Evolutionary conservation across 2,329 filamentous ascomycete species (phyloP), one percentile per base, ranked within the genome.

Genomic region (Cladorrhinum sp.): DNA sequence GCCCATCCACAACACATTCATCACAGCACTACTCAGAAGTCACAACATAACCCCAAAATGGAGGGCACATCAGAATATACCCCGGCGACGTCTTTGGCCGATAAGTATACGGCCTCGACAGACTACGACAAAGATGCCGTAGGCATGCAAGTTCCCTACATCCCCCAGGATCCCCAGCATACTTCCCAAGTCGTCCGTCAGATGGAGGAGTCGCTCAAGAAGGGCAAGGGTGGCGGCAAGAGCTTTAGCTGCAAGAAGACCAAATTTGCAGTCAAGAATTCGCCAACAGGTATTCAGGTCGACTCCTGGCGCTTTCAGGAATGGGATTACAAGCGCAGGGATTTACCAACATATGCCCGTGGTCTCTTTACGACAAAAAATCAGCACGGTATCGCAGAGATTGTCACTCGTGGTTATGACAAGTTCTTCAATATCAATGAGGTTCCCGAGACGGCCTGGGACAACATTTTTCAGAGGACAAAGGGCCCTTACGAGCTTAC

Each of bases 401-500:
- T 99, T 67, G 90, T 84, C 1, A 86, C 92, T 53, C 85, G 95
- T 68, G 95, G 95, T 55, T 99, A 99, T 76, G 93, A 99, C 81
- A 99, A 99, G 76, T 99, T 99, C 79, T 99, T 99, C 85, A 99
- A 99, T 69, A 83, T 91, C 45, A 85, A 85, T 55, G 95, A 99
- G 76, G 89, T 96, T 7, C 75, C 78, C 51, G 85, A 89, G 65
- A 99, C 95, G 2, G 83, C 87, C 68, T 99, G 95, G 95, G 74
- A 79, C 16, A 90, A 89, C 70, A 91, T 99, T 62, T 80, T 89
- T 71, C 75, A 76, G 25, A 82, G 89, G 59, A 98, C 95, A 0
- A 79, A 85, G 65, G 92, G 92, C 0, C 95, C 95, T 0, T 99
- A 98, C 69, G 95, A 99, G 76, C 79, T 99, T 59, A 98, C 92